Base-by-base conservation (phyloP, 495 filamentous ascomycete species). In the Acidiella bohemica region DNA sequence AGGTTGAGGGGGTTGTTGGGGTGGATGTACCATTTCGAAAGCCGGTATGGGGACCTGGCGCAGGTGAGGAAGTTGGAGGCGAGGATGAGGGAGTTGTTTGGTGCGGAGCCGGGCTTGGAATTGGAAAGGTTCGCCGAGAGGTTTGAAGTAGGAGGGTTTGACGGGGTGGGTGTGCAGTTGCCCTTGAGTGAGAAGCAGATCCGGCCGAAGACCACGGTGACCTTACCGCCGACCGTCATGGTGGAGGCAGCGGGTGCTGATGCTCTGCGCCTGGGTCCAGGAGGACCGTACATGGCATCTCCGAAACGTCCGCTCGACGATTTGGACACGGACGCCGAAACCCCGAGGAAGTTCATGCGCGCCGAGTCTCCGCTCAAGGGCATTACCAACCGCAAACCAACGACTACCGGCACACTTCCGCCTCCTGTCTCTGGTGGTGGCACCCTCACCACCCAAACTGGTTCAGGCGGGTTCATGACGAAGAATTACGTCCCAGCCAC, bases 11-110 rank as follows among this genome's bases (percentile, higher is more conserved):
- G 78, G 3, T 72, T 97, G 1, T 93, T 87, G 43, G 65, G 73
- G 1, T 95, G 81, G 59, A 87, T 97, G 51, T 86, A 97, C 57
- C 76, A 84, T 39, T 95, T 93, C 55, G 88, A 96, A 60, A 81
- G 83, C n/a, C 71, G 81, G 32, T 96, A 84, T 52, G 90, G 92
- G 30, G 92, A 97, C 54, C 68, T 95, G 0, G 67, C 75, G 14
- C 84, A 94, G 54, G 78, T 97, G 26, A 73, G 75, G 49, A 90
- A 90, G 55, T 65, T 97, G 20, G 90, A 97, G 56, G 80, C 73
- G 54, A 80, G 90, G 21, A 95, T 96, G 88, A 68, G 71, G 17
- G 86, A 94, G 55, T 68, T 95, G 2, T 96, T 80, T 56, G 86
- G 86, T 13, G 80, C 86, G 43, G 88, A 94, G 44, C 78, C 84